Evolutionary conservation across 305 asterid species (phyloP).

Genomic region (Fraxinus velutina): DNA sequence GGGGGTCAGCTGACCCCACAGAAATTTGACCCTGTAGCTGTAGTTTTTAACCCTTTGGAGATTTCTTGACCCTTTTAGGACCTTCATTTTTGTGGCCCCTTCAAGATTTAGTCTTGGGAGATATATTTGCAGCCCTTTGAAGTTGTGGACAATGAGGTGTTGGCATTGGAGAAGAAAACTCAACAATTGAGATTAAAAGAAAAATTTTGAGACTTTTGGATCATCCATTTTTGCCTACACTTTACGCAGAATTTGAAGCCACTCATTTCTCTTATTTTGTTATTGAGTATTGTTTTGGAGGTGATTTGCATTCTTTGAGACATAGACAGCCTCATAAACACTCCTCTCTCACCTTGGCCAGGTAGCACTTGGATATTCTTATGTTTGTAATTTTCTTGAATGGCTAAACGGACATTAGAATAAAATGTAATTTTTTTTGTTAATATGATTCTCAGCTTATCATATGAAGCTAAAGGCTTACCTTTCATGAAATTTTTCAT

Average conservation of each 20-base stretch:
- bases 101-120: background rate
- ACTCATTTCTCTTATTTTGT: background rate
- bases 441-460: background rate
- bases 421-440: background rate
- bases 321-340: background rate
- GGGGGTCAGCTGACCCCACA: background rate
- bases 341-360: background rate
- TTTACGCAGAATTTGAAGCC: background rate
- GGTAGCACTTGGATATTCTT: background rate
- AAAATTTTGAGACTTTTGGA: background rate
- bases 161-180: background rate
- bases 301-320: background rate
- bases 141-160: background rate
- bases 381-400: background rate
- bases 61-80: slow-evolving; percentile 25
- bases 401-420: background rate
- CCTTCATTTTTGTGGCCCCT: background rate
- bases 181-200: background rate
- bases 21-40: background rate
- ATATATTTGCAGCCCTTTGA: background rate
- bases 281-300: background rate
- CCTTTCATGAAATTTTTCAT: background rate
- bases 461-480: background rate
- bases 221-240: background rate
- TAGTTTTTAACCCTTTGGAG: slow-evolving; percentile 2